Conservation (phyloP, 2,329 filamentous ascomycete genomes). For the Drechslerella dactyloides region DNA sequence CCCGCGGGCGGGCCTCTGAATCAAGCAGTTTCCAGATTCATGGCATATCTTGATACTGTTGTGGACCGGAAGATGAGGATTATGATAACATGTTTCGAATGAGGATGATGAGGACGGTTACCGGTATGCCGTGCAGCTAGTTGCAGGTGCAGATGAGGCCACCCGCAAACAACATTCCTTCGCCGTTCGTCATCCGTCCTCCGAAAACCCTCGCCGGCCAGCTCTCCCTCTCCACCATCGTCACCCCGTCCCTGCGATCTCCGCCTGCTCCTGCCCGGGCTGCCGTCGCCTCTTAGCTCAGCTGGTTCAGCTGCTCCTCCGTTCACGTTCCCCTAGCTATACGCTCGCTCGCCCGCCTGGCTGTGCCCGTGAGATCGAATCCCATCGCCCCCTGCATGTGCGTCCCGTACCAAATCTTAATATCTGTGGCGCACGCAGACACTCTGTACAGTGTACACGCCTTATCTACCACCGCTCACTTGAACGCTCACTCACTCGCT, state of each 20-base stretch:
- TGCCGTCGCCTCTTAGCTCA: not conserved
- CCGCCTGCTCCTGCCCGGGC: not conserved
- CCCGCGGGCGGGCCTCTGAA: not conserved
- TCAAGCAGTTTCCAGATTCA: not conserved
- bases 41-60: not conserved
- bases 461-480: no score
- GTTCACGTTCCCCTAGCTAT: not conserved
- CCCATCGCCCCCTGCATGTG: constrained; percentile 8
- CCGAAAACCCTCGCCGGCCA: no score
- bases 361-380: not conserved
- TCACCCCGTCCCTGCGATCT: not conserved
- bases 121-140: no score
- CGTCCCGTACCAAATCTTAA: not conserved
- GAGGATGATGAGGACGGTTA: no score
- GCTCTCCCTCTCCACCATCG: no score
- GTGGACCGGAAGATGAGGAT: no score
- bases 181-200: no score
- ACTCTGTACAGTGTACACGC: not conserved
- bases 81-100: no score
- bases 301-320: not conserved
- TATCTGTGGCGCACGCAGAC: not conserved
- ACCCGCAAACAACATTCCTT: no score
- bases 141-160: no score
- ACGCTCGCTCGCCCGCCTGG: not conserved
- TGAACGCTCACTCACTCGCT: no score